Base-by-base conservation (phyloP, 2,329 filamentous ascomycete species). In the Epichloe bromicola region DNA sequence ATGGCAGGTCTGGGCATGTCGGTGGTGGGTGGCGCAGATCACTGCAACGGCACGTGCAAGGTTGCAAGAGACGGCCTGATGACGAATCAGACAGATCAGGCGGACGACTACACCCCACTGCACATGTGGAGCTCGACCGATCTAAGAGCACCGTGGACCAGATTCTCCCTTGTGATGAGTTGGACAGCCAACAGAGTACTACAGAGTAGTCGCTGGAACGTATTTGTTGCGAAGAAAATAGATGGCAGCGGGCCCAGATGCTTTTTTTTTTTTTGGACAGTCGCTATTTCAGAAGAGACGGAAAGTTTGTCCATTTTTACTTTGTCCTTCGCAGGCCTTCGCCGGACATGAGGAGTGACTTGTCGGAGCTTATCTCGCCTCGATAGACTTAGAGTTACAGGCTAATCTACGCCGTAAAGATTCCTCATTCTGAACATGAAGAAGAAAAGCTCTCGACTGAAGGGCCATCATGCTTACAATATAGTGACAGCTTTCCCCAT, bases 41-140 rank as follows among this genome's bases (percentile, higher is more conserved):
- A 40, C 46, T 23, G 37, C 20, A 30, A 36, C 33, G 38, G 43
- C 48, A 53, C 37, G 48, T 53, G 48, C 48, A 47, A 45, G 51
- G 34, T 11, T 10, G 26, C 26, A 30, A 10, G 3, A 10, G 46
- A 46, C 46, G 11, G 12, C 36, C 37, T 48, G 46, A 48, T 39
- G 36, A 37, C 45, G 23, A 14, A 30, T 17, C 39, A 45, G 39
- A 42, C 17, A 42, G 39, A 20, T 42, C 39, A 42, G n/a, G 15
- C 14, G 39, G 39, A 14, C 39, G 17, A 20, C n/a, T 20, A 23
- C 19, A 19, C 19, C 19, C 19, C 19, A 19, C 19, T 19, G 19
- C 2, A 19, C 36, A 38, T 38, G 36, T 38, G 36, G 36, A 38
- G 36, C 36, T 15, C 26, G 26, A 4, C 8, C 8, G 8, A 30